Evolutionary conservation across 2,329 filamentous ascomycete genomes (phyloP).

Genomic region (Fusarium cyanostomum): DNA sequence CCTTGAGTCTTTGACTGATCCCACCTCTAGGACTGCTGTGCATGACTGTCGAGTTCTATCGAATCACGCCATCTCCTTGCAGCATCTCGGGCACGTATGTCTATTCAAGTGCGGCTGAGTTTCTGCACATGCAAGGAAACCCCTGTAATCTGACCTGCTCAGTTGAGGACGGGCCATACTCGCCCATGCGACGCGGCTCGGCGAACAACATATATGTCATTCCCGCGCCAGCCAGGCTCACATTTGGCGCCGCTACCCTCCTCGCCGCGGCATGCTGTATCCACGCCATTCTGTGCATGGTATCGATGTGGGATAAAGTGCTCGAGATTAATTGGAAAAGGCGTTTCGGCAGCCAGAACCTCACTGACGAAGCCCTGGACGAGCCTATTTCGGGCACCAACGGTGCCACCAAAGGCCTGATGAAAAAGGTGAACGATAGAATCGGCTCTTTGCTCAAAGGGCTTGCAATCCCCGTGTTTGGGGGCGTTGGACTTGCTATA

Average conservation of each 20-base stretch:
- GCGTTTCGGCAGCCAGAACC: conserved; percentile 42
- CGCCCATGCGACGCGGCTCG: conserved; percentile 63
- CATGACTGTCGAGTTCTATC: conserved; percentile 72
- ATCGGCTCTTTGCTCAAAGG: conserved; percentile 63
- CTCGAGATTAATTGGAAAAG: conserved; percentile 68
- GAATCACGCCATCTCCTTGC: conserved; percentile 58
- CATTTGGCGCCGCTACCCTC: conserved; percentile 68
- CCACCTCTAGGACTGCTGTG: conserved; percentile 61
- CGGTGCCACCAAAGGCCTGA: conserved; percentile 59
- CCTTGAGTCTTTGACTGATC: neutral
- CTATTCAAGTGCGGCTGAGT: conserved; percentile 48
- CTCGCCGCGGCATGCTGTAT: conserved; percentile 72
- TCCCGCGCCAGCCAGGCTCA: conserved; percentile 63
- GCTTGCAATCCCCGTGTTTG: conserved; percentile 68
- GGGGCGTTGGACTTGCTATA: conserved; percentile 66
- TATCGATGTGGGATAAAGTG: conserved; percentile 72
- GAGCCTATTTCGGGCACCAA: conserved; percentile 63
- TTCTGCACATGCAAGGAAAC: conserved; percentile 53
- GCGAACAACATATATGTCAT: conserved; percentile 71
- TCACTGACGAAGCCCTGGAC: conserved; percentile 43
- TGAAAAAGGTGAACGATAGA: conserved; percentile 65
- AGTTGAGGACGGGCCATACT: conserved; percentile 57
- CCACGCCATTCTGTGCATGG: conserved; percentile 68
- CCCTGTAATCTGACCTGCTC: conserved; percentile 61
- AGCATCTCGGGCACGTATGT: conserved; percentile 52